Conservation (phyloP, 202 grass and related monocot genomes). For the Carex sylvatica region DNA sequence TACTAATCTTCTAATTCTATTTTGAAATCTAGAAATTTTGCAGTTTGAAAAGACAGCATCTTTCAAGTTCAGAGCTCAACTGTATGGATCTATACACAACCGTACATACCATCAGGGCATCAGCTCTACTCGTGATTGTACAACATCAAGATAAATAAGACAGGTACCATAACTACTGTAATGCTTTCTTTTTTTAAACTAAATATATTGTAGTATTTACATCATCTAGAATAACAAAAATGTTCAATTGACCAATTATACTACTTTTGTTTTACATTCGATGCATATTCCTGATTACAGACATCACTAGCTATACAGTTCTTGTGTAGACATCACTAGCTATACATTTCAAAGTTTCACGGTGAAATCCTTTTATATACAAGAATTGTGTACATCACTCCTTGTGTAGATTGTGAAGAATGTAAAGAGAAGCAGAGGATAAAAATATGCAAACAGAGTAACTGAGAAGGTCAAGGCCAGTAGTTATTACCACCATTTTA, state of each 20-base stretch:
- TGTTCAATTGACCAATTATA: neutral
- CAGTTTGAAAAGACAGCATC: neutral
- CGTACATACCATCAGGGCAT: neutral
- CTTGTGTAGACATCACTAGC: neutral
- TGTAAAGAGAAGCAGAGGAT: constrained; percentile 96
- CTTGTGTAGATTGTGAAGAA: constrained; percentile 83
- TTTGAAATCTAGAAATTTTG: neutral
- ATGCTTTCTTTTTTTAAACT: neutral
- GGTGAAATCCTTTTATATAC: constrained; percentile 6
- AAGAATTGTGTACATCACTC: constrained; percentile 38
- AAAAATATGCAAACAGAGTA: constrained; percentile 87
- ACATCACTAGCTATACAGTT: neutral
- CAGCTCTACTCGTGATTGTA: neutral
- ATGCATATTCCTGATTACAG: neutral
- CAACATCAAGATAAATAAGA: neutral
- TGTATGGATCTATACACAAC: neutral
- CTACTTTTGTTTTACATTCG: neutral
- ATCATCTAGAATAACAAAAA: neutral
- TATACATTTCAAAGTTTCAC: constrained; percentile 2
- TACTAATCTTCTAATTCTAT: neutral
- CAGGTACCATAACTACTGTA: neutral
- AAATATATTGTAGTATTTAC: constrained; percentile 7
- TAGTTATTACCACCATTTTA: constrained; percentile 91
- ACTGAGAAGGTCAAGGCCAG: constrained; percentile 85
- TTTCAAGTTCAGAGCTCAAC: neutral